These are phyloP conservation scores for Kwoniella bestiolae DNA, from an alignment of 768 basidiomycete species.

Conservation along the genomic window DNA sequence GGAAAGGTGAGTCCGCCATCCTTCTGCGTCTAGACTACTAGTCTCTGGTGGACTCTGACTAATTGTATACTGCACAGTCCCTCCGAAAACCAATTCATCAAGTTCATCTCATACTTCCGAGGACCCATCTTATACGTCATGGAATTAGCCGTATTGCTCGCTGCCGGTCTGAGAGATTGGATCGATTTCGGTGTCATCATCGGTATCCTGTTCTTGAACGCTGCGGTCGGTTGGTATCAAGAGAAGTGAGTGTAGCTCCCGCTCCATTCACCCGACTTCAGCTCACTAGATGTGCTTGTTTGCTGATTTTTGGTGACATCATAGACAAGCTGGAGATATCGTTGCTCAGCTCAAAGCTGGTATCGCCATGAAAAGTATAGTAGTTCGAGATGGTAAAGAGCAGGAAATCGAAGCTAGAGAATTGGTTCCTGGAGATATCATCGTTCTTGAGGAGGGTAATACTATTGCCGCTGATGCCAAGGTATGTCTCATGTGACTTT, in stretches of 20 bases:
- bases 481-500: conserved; percentile 23
- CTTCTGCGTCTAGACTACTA: too few relatives aligned
- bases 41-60: not conserved
- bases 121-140: conserved; percentile 62
- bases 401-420: conserved; percentile 61
- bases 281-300: not conserved
- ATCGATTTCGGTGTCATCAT: conserved; percentile 64
- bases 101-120: conserved; percentile 61
- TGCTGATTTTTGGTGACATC: not conserved
- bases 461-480: conserved; percentile 62
- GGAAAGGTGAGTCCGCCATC: conserved; percentile 52
- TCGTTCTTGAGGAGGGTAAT: conserved; percentile 60
- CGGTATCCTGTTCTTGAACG: conserved; percentile 56
- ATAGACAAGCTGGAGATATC: conserved; percentile 61
- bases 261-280: not conserved
- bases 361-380: conserved; percentile 60
- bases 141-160: conserved; percentile 62
- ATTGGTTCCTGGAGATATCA: conserved; percentile 61
- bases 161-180: conserved; percentile 62
- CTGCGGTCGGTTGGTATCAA: conserved; percentile 62
- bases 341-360: conserved; percentile 63
- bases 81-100: conserved; percentile 60
- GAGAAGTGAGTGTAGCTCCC: conserved; percentile 56
- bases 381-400: conserved; percentile 60
- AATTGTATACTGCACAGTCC: conserved; percentile 43